These are phyloP conservation scores for Metschnikowia arizonensis DNA, from an alignment of 805 yeast genomes.

Conservation along the genomic window DNA sequence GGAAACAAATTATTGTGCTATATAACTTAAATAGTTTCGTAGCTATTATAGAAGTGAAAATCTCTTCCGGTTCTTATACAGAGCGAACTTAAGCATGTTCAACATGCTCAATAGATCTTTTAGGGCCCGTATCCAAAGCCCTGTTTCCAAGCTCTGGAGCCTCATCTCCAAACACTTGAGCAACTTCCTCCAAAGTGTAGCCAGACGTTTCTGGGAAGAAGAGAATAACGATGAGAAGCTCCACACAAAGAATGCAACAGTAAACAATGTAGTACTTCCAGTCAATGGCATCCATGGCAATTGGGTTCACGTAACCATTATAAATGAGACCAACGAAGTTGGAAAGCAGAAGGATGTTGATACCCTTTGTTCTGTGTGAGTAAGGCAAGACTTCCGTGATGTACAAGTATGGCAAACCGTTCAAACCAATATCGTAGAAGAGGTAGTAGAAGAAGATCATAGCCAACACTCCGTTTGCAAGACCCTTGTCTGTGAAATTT, in stretches of 20 bases:
- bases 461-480: conserved; percentile 46
- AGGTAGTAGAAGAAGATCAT: conserved; percentile 47
- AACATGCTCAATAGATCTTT: conserved; percentile 10
- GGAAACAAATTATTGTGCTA: neutral
- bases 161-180: conserved; percentile 38
- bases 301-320: conserved; percentile 25
- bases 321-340: conserved; percentile 20
- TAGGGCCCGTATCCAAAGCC: conserved; percentile 4
- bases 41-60: neutral
- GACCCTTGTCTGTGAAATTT: conserved; percentile 35
- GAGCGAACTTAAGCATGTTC: conserved; percentile 6
- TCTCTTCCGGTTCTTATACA: neutral
- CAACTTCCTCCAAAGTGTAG: conserved; percentile 41
- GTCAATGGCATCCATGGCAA: conserved; percentile 38
- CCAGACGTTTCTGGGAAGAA: conserved; percentile 42
- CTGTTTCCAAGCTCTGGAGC: conserved; percentile 12
- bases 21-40: no score
- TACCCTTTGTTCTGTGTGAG: conserved; percentile 40
- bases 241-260: conserved; percentile 29
- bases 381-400: conserved; percentile 41
- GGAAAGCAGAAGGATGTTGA: conserved; percentile 26
- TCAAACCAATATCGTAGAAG: conserved; percentile 40
- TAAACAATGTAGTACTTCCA: conserved; percentile 45
- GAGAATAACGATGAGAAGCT: conserved; percentile 27
- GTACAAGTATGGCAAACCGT: conserved; percentile 46